Evolutionary conservation across 2,329 filamentous ascomycete genomes (phyloP).

Genomic region (Fusarium albidum): DNA sequence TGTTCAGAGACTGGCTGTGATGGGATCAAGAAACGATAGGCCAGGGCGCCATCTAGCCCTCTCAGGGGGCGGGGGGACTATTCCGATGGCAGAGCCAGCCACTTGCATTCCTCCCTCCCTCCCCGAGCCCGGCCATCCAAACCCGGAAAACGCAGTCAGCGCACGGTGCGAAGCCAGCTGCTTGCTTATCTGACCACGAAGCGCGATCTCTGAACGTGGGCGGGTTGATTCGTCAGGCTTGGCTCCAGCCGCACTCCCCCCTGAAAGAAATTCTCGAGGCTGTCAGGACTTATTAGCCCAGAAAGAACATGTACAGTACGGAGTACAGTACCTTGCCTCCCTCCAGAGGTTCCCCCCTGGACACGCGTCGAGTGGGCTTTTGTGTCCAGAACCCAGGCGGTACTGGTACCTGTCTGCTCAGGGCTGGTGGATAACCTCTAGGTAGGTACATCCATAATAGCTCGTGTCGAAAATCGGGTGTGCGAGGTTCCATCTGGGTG

Average conservation of each 20-base stretch:
- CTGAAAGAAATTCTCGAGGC: conserved; percentile 6
- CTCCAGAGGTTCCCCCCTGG: conserved; percentile 26
- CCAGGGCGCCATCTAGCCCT: background rate
- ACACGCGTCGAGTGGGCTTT: conserved; percentile 35
- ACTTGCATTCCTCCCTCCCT: conserved; percentile 24
- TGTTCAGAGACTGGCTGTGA: background rate
- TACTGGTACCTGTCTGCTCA: conserved; percentile 24
- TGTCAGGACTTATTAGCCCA: conserved; percentile 29
- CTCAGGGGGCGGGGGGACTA: conserved; percentile 1
- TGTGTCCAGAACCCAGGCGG: conserved; percentile 18
- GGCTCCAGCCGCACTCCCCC: conserved; percentile 12
- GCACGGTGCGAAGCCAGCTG: conserved; percentile 26
- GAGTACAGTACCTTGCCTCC: conserved; percentile 29
- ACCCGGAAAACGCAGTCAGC: conserved; percentile 18
- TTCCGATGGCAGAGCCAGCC: conserved; percentile 5
- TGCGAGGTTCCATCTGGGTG: conserved; percentile 7
- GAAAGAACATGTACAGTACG: conserved; percentile 26
- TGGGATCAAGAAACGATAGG: background rate
- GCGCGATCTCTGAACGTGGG: conserved; percentile 45
- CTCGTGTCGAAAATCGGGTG: conserved; percentile 23
- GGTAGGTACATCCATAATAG: no score
- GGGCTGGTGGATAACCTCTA: background rate
- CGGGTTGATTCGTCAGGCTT: conserved; percentile 44
- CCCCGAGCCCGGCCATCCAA: conserved; percentile 18
- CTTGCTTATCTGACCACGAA: conserved; percentile 36